A percentile compares a stretch with the other conserved stretches of the same genome.
Conservation (phyloP, 805 yeast species). For the Maudiozyma pseudohumilis region DNA sequence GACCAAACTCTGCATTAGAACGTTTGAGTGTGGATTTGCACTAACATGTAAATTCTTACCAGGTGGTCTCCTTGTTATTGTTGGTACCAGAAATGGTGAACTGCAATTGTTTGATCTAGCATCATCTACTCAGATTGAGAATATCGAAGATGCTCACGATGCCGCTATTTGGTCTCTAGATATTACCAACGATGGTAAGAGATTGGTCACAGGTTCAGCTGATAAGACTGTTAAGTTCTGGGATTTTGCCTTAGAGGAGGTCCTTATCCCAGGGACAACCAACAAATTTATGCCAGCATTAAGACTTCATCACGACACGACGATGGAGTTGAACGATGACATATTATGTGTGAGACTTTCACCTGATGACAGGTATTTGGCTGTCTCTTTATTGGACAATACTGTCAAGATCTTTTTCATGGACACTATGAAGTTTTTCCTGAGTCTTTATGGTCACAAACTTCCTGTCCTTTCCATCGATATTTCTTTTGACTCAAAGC, state of each 20-base stretch:
- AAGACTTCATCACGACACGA: slow-evolving; percentile 61
- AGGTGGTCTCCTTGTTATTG: slow-evolving; percentile 78
- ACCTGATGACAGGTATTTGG: slow-evolving; percentile 66
- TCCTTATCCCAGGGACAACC: slow-evolving; percentile 59
- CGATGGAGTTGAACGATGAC: slow-evolving; percentile 80
- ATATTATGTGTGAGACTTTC: slow-evolving; percentile 71
- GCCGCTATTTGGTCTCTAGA: slow-evolving; percentile 89
- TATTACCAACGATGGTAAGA: slow-evolving; percentile 73
- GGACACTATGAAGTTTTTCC: slow-evolving; percentile 77
- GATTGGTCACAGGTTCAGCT: slow-evolving; percentile 85
- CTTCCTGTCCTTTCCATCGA: slow-evolving; percentile 90
- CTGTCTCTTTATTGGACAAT: slow-evolving; percentile 79
- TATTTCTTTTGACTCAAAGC: slow-evolving; percentile 78
- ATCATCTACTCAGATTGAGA: slow-evolving; percentile 61
- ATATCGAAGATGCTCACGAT: slow-evolving; percentile 64
- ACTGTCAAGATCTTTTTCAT: slow-evolving; percentile 91
- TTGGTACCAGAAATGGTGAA: slow-evolving; percentile 83
- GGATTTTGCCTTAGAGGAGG: slow-evolving; percentile 64
- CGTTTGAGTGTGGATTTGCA: slow-evolving; percentile 84
- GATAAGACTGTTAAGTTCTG: slow-evolving; percentile 87
- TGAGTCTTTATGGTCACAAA: slow-evolving; percentile 91
- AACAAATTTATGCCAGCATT: slow-evolving; percentile 40
- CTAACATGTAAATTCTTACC: slow-evolving; percentile 75
- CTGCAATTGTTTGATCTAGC: slow-evolving; percentile 81
- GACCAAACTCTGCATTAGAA: slow-evolving; percentile 67